A percentile compares a stretch with the other conserved stretches of the same genome.
These are phyloP conservation scores for Ceratocystis destructans DNA, from an alignment of 2,329 filamentous ascomycete genomes.

Conservation along the genomic window DNA sequence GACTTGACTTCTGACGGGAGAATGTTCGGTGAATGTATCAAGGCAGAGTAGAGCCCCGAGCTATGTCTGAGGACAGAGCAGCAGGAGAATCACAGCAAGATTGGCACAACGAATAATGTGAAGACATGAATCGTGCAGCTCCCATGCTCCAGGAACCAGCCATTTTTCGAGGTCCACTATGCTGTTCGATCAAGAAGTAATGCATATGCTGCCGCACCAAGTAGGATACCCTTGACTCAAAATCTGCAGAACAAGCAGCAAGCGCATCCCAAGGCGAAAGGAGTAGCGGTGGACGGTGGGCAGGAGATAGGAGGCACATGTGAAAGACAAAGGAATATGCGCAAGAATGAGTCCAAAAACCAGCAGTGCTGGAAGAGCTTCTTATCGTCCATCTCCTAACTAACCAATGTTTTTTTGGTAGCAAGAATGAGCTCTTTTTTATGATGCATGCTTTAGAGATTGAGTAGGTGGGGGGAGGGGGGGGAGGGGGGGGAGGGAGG, in stretches of 20 bases:
- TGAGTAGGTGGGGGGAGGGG: too few species aligned
- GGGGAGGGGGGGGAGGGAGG: too few species aligned
- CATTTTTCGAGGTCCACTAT: neutral
- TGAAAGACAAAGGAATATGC: neutral
- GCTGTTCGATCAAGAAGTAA: neutral
- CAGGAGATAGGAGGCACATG: neutral
- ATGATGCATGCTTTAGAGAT: neutral
- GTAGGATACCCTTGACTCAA: conserved; percentile 6
- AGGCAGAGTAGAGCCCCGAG: too few species aligned
- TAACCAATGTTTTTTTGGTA: neutral
- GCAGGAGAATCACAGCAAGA: neutral
- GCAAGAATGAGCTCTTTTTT: neutral
- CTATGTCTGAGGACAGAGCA: neutral
- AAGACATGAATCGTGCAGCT: neutral
- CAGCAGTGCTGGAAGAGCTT: neutral
- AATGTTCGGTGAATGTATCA: neutral
- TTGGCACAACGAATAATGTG: neutral
- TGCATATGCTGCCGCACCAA: neutral
- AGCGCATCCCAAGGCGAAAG: neutral
- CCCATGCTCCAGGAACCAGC: conserved; percentile 1
- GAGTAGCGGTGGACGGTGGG: neutral
- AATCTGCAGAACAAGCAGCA: conserved; percentile 1
- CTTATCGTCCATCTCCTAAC: neutral
- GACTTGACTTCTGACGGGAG: neutral
- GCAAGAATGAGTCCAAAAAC: neutral